Percentiles rank a stretch among this genome's conserved stretches.
Conservation (phyloP, 352 stramenopile genomes). For the Globisporangium echinulatum region DNA sequence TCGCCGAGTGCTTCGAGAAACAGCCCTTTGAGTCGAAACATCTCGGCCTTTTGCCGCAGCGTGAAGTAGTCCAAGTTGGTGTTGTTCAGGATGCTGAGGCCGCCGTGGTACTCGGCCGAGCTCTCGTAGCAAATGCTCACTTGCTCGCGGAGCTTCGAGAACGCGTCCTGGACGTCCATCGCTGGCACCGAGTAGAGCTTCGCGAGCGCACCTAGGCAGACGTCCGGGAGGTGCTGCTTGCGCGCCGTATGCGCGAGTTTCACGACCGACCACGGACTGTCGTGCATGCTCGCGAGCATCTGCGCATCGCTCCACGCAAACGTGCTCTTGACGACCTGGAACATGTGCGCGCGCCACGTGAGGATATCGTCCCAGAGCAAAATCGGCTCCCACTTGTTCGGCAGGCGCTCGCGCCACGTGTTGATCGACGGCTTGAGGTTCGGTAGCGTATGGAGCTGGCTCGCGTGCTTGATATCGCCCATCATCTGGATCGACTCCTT, state of each 20-base stretch:
- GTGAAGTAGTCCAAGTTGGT: slow-evolving; percentile 93
- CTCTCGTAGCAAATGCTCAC: slow-evolving; percentile 91
- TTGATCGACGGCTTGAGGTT: slow-evolving; percentile 91
- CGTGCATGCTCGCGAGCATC: slow-evolving; percentile 87
- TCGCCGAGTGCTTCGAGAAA: slow-evolving; percentile 85
- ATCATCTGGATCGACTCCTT: slow-evolving; percentile 92
- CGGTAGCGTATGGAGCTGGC: slow-evolving; percentile 72
- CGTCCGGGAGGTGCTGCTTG: slow-evolving; percentile 87
- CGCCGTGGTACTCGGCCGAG: slow-evolving; percentile 79
- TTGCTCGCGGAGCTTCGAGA: slow-evolving; percentile 90
- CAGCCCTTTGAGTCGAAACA: slow-evolving; percentile 89
- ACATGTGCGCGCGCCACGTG: slow-evolving; percentile 92
- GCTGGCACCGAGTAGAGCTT: slow-evolving; percentile 85
- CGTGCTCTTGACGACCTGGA: slow-evolving; percentile 85
- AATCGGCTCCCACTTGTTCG: slow-evolving; percentile 92
- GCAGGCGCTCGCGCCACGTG: slow-evolving; percentile 89
- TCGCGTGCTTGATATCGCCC: slow-evolving; percentile 81
- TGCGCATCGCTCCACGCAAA: slow-evolving; percentile 87
- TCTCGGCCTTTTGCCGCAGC: slow-evolving; percentile 87
- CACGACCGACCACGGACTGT: slow-evolving; percentile 91
- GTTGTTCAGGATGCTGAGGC: slow-evolving; percentile 90
- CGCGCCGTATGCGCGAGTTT: slow-evolving; percentile 87
- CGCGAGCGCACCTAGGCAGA: slow-evolving; percentile 78
- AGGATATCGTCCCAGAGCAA: slow-evolving; percentile 91
- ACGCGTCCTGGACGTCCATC: slow-evolving; percentile 92